These are phyloP conservation scores for Aspergillus hortae DNA, from an alignment of 2,329 filamentous ascomycete species.

Conservation along the genomic window DNA sequence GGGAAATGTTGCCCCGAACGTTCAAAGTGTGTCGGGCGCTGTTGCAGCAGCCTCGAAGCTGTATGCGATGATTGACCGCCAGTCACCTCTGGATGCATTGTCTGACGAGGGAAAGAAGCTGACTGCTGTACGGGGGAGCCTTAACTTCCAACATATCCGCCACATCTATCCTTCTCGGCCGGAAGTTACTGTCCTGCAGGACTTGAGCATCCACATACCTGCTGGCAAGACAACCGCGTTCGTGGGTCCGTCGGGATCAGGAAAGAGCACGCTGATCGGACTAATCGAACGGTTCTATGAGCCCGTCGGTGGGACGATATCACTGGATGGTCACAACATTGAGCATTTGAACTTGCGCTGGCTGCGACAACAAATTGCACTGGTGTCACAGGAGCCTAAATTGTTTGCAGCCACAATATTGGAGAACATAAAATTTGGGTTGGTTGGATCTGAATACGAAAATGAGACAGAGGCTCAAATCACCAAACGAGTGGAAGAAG, in stretches of 20 bases:
- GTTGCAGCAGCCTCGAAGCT: slow-evolving; percentile 37
- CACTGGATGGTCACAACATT: slow-evolving; percentile 71
- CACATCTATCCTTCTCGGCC: slow-evolving; percentile 49
- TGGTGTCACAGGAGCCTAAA: slow-evolving; percentile 82
- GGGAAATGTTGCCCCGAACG: slow-evolving; percentile 38
- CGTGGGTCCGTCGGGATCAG: slow-evolving; percentile 53
- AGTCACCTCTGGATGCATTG: slow-evolving; percentile 38
- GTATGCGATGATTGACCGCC: slow-evolving; percentile 40
- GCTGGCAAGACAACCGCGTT: slow-evolving; percentile 53
- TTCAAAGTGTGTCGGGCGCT: slow-evolving; percentile 42
- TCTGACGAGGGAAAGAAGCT: slow-evolving; percentile 20
- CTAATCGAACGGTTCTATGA: slow-evolving; percentile 58
- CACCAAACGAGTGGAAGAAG: slow-evolving; percentile 9
- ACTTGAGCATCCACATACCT: slow-evolving; percentile 43
- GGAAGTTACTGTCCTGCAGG: slow-evolving; percentile 39
- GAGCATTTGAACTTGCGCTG: slow-evolving; percentile 64
- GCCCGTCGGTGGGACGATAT: slow-evolving; percentile 47
- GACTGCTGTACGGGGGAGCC: slow-evolving; percentile 22
- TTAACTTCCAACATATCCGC: slow-evolving; percentile 42
- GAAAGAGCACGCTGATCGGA: slow-evolving; percentile 42
- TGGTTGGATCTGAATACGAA: slow-evolving; percentile 65
- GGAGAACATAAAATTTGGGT: slow-evolving; percentile 65
- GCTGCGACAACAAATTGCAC: slow-evolving; percentile 60
- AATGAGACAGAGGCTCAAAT: slow-evolving; percentile 5
- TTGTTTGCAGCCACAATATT: slow-evolving; percentile 80